Evolutionary conservation across 768 basidiomycete genomes (phyloP), one percentile per base, ranked within the genome.

Genomic region (Trametes sanguinea): DNA sequence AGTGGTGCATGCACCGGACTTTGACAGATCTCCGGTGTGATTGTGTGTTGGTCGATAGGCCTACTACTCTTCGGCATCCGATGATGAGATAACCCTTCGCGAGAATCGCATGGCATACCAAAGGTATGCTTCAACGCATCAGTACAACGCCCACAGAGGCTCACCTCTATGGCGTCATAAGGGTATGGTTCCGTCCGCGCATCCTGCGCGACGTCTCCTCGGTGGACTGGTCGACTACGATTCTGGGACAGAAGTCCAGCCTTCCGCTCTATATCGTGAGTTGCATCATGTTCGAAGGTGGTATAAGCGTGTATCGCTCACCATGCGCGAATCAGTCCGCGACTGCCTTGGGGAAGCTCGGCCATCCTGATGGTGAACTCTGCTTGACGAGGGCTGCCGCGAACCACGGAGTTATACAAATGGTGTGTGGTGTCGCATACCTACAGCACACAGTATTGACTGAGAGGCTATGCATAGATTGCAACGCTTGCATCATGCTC

Each of bases 401-500:
- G 0, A 90, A 91, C 69, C 85, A 87, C 61, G 83, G 82, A 6
- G 75, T 90, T 33, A 89, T 90, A 55, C 89, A 90, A 64, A 90
- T 90, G 88, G 87, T 86, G 14, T 13, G 35, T 54, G 61, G 39
- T 10, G 33, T 44, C 13, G 11, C 10, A 2, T 32, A 11, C 8
- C 16, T 29, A 30, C 2, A 3, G 8, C 13, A 50, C 11, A 11
- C 30, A 50, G 6, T 4, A 29, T 22, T 43, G 14, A 33, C 46
- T 17, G 29, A 32, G 48, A 56, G 13, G n/a, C 6, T 7, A 33
- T 16, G 17, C 10, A 27, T 69, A 95, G 95, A 95, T 98, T 55
- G 94, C 95, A 2, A 98, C 96, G 1, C 80, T 98, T n/a, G 94
- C 96, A 0, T 95, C 92, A 0, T 98, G 94, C 75, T 92, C 93